Base-by-base conservation (phyloP, 1,284 basidiomycete species). In the Apiotrichum sp. region DNA sequence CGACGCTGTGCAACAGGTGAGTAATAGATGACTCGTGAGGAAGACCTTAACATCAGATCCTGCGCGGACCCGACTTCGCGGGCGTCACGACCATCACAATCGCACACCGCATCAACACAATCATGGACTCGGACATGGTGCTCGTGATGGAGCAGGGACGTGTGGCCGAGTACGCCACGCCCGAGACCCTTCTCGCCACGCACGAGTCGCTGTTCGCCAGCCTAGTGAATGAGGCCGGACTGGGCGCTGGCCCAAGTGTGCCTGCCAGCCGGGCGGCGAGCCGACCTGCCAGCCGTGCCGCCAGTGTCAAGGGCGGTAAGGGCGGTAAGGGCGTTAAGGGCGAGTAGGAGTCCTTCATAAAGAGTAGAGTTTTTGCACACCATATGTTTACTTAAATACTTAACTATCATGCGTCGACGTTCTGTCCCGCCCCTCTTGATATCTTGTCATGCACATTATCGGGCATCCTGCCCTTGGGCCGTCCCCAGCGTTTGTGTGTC, bases 51-150 rank as follows among this genome's bases (percentile, higher is more conserved):
- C 22, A 22, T 22, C 22, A 68, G 41, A 75, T 76, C 45, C 61
- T 77, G 46, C 65, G 75, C 33, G 73, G 72, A 1, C 57, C 68
- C 2, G 76, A 79, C 61, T 79, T 80, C 66, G 67, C 69, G 38
- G 77, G 71, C 38, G 84, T 88, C 14, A 91, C 89, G 6, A 89
- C 91, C 55, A 76, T 93, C 55, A 92, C 88, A 63, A 89, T 89
- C 46, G 77, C 78, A 22, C 90, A 93, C 72, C 83, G 91, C 1
- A 78, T 96, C 54, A 90, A 93, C 70, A 96, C 93, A 3, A 93
- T 97, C 66, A 83, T 95, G 57, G 86, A 92, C 65, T 90, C 85
- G 41, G 86, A 89, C 62, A 83, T 85, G 38, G 84, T 97, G 10
- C 74, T 96, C 33, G 92, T 96, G 11, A 83, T 97, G 74, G 84